Conservation (phyloP, 805 yeast species). For the Ogataea glucozyma region DNA sequence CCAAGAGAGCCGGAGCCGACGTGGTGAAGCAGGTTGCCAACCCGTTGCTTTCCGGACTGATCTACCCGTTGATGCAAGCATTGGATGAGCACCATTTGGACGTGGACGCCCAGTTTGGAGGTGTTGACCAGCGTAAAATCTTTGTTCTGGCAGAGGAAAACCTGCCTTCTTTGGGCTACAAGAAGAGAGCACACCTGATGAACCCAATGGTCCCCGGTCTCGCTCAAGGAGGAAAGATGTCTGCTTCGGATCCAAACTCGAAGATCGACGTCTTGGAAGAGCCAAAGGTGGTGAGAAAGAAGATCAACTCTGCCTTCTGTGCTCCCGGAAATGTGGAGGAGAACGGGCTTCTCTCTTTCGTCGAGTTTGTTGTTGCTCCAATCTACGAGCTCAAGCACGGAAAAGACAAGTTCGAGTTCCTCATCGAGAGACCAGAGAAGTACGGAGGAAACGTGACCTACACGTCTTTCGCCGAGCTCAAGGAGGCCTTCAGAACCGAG, state of each 20-base stretch:
- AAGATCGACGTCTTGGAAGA: constrained; percentile 92
- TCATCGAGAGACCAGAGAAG: constrained; percentile 89
- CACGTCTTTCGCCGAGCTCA: constrained; percentile 64
- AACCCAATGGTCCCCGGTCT: constrained; percentile 99
- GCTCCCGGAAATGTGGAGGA: constrained; percentile 92
- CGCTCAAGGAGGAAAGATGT: constrained; percentile 97
- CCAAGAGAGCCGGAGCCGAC: constrained; percentile 99
- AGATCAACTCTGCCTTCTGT: constrained; percentile 89
- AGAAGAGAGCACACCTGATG: constrained; percentile 98
- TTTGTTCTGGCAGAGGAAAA: constrained; percentile 96
- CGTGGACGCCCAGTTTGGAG: constrained; percentile 96
- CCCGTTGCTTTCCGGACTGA: constrained; percentile 89
- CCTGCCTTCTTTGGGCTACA: constrained; percentile 83
- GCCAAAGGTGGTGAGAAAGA: constrained; percentile 84
- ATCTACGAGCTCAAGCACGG: constrained; percentile 74
- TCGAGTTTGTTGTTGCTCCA: constrained; percentile 83
- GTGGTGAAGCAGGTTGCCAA: constrained; percentile 97
- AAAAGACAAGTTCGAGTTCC: constrained; percentile 60
- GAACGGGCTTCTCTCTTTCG: constrained; percentile 85
- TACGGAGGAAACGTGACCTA: constrained; percentile 92
- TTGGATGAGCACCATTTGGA: constrained; percentile 88
- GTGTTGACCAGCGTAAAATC: constrained; percentile 98
- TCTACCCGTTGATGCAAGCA: constrained; percentile 98
- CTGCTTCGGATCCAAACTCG: constrained; percentile 98
- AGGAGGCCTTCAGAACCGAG: constrained; percentile 69